These are phyloP conservation scores for Handroanthus guayacan DNA, from an alignment of 257 asterid genomes.

Conservation along the genomic window DNA sequence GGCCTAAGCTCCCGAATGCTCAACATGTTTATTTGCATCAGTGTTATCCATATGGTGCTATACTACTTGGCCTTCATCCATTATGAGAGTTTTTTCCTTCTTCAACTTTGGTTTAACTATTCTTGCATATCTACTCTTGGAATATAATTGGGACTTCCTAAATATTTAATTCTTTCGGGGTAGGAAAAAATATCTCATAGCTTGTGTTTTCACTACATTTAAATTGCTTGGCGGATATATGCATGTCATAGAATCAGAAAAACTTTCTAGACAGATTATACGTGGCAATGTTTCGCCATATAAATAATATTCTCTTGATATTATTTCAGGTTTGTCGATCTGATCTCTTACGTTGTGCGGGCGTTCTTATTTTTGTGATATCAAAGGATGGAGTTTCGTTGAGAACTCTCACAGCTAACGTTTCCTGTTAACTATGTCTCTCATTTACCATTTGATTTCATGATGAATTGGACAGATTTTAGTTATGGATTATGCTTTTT, in stretches of 20 bases:
- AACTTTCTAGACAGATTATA: too few relatives aligned
- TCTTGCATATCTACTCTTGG: too few relatives aligned
- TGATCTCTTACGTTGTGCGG: constrained; percentile 94
- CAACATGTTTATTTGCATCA: not conserved
- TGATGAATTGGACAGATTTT: constrained; percentile 8
- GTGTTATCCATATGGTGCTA: not conserved
- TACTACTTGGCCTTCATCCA: not conserved
- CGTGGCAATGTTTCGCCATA: not conserved
- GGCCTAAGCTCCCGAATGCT: too few relatives aligned
- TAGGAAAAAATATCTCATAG: too few relatives aligned
- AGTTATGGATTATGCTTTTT: not conserved
- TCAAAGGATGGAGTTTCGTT: constrained; percentile 97
- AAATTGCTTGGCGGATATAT: too few relatives aligned
- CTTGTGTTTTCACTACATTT: too few relatives aligned
- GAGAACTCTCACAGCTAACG: constrained; percentile 87
- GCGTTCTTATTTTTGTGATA: constrained; percentile 95
- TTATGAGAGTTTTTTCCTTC: too few relatives aligned
- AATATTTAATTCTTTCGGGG: too few relatives aligned
- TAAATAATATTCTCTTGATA: constrained; percentile 20
- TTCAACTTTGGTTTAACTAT: too few relatives aligned
- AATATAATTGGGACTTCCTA: too few relatives aligned
- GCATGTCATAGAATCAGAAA: too few relatives aligned
- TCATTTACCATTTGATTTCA: not conserved
- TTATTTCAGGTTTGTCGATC: constrained; percentile 90
- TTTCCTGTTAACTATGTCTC: constrained; percentile 4